A percentile compares a stretch with the other conserved stretches of the same genome.
Evolutionary conservation across 768 basidiomycete species (phyloP).

Genomic region (Guyanaporus albipodus): DNA sequence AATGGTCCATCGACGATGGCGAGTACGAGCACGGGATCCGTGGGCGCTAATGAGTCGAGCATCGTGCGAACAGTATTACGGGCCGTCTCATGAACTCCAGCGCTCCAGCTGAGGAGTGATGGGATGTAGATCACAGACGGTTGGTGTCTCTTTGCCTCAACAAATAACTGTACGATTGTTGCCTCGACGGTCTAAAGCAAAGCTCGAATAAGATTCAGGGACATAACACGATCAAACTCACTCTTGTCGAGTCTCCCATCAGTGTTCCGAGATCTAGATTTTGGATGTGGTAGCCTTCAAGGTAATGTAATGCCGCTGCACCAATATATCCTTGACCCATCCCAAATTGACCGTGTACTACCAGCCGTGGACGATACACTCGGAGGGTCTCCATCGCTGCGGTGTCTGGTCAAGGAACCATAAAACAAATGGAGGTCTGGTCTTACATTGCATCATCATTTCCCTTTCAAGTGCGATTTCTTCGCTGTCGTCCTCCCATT

Average conservation of each 20-base stretch:
- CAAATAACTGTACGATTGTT: constrained; percentile 89
- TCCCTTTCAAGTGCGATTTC: constrained; percentile 88
- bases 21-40: constrained; percentile 90
- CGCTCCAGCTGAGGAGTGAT: constrained; percentile 80
- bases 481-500: constrained; percentile 79
- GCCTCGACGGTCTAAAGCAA: constrained; percentile 75
- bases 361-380: constrained; percentile 83
- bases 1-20: constrained; percentile 82
- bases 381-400: constrained; percentile 89
- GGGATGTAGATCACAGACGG: constrained; percentile 96
- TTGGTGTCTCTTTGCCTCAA: constrained; percentile 95
- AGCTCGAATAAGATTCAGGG: constrained; percentile 5
- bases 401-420: constrained; percentile 4
- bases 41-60: constrained; percentile 86
- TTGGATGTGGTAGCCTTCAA: constrained; percentile 96
- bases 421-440: not conserved
- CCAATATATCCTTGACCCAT: constrained; percentile 93
- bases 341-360: constrained; percentile 75
- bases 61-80: constrained; percentile 84
- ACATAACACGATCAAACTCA: constrained; percentile 36
- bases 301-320: constrained; percentile 84
- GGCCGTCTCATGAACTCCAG: constrained; percentile 78
- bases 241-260: constrained; percentile 84
- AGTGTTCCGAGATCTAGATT: constrained; percentile 87
- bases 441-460: constrained; percentile 79